These are phyloP conservation scores for Funneliformis mosseae DNA, from an alignment of 192 early-diverging fungal genomes.

Conservation along the genomic window DNA sequence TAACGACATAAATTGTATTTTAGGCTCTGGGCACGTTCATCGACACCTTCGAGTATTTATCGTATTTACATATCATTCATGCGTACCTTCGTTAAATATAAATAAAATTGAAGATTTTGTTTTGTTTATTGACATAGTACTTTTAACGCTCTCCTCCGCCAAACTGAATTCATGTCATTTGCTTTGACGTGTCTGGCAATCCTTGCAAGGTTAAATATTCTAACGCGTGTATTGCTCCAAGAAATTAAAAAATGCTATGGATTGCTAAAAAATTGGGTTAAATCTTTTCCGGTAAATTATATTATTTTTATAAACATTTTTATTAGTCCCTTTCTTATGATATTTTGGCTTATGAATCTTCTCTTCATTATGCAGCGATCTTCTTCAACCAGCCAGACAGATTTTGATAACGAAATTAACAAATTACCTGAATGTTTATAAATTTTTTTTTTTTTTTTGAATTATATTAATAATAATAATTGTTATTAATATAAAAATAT, in stretches of 20 bases:
- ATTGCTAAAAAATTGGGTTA: constrained; percentile 32
- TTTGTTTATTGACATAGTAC: constrained; percentile 27
- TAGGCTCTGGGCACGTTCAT: neutral
- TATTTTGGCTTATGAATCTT: neutral
- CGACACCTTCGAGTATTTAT: neutral
- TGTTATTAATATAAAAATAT: too few relatives aligned
- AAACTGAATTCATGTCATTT: constrained; percentile 51
- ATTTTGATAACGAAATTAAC: too few relatives aligned
- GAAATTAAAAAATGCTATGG: constrained; percentile 33
- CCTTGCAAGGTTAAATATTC: constrained; percentile 26
- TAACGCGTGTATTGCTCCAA: constrained; percentile 31
- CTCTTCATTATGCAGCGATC: neutral
- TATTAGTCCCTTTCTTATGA: neutral
- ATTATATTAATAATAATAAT: too few relatives aligned
- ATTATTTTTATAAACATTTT: neutral
- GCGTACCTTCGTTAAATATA: too few relatives aligned
- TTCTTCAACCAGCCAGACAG: neutral
- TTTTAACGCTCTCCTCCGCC: constrained; percentile 42
- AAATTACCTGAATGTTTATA: too few relatives aligned
- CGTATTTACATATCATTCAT: too few relatives aligned
- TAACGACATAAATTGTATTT: neutral
- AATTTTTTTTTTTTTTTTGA: too few relatives aligned
- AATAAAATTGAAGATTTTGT: neutral
- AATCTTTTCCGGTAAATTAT: constrained; percentile 28
- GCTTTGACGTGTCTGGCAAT: constrained; percentile 32